phyloP scores from a whole-genome alignment of 2,329 filamentous ascomycete species.

The Talaromyces sp. region DNA sequence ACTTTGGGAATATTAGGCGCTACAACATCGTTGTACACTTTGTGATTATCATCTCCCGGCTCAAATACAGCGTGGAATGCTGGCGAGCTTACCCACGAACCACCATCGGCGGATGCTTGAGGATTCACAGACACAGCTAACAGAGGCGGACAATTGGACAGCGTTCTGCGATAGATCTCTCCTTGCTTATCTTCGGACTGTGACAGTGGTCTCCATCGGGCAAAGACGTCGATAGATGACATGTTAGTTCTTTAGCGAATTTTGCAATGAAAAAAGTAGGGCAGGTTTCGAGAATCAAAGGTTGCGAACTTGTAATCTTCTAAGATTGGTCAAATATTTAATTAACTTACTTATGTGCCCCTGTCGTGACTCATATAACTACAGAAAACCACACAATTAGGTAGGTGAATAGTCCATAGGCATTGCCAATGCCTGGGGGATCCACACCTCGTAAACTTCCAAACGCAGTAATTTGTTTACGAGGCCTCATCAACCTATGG shows the following conservation, averaged over 20 bases:
- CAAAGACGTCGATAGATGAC: neutral
- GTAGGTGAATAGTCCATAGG: neutral
- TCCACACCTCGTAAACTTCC: neutral
- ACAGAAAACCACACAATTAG: neutral
- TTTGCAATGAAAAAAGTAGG: neutral
- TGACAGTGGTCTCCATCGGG: conserved; percentile 5
- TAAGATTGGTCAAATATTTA: neutral
- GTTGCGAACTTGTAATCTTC: neutral
- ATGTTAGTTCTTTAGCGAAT: neutral
- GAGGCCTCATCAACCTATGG: neutral
- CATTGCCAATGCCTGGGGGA: neutral
- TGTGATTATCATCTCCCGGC: conserved; percentile 24
- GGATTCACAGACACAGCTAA: neutral
- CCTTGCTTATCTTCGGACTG: neutral
- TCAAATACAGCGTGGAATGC: conserved; percentile 27
- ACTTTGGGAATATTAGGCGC: conserved; percentile 34
- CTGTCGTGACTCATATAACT: neutral
- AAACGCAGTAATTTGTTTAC: neutral
- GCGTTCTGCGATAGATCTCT: neutral
- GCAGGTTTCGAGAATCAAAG: neutral
- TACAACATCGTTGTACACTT: conserved; percentile 32
- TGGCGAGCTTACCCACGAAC: conserved; percentile 27
- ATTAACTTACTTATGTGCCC: neutral
- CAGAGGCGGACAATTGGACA: neutral
- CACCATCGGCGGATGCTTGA: conserved; percentile 1